Conservation (phyloP, 495 filamentous ascomycete genomes). For the Talaromyces adpressus region DNA sequence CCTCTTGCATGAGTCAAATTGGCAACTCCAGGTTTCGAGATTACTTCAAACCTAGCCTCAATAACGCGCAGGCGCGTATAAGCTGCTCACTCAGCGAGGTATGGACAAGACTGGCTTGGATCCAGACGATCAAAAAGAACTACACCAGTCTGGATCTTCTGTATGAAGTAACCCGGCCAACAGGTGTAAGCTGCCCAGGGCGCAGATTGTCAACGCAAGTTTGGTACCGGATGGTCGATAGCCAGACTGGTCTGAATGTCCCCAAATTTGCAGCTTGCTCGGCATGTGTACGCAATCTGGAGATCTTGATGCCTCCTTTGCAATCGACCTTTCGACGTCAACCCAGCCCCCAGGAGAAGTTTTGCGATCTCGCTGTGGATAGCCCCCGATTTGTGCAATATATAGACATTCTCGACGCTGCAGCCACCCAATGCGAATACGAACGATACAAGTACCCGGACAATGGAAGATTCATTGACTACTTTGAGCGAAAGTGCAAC, state of each 20-base stretch:
- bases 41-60: constrained; percentile 41
- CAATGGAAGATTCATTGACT: constrained; percentile 38
- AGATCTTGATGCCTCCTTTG: constrained; percentile 43
- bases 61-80: constrained; percentile 31
- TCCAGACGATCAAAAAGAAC: constrained; percentile 51
- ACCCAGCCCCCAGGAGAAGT: constrained; percentile 21
- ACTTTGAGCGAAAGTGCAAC: constrained; percentile 42
- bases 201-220: constrained; percentile 33
- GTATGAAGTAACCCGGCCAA: constrained; percentile 41
- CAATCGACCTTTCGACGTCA: constrained; percentile 39
- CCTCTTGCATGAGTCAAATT: constrained; percentile 51
- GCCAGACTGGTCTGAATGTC: constrained; percentile 40
- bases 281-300: constrained; percentile 45
- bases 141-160: constrained; percentile 48
- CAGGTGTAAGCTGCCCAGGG: constrained; percentile 43
- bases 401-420: constrained; percentile 52
- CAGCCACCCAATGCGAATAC: constrained; percentile 39
- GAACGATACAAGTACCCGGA: constrained; percentile 33
- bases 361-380: constrained; percentile 44
- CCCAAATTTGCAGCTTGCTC: constrained; percentile 51
- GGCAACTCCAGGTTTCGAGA: constrained; percentile 45
- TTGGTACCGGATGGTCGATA: constrained; percentile 57
- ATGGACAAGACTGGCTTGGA: constrained; percentile 64
- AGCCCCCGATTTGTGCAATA: constrained; percentile 52
- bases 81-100: constrained; percentile 54